Percentiles rank a stretch among this genome's conserved stretches.
These are phyloP conservation scores for Metschnikowia matae DNA, from an alignment of 805 yeast species.

Conservation along the genomic window DNA sequence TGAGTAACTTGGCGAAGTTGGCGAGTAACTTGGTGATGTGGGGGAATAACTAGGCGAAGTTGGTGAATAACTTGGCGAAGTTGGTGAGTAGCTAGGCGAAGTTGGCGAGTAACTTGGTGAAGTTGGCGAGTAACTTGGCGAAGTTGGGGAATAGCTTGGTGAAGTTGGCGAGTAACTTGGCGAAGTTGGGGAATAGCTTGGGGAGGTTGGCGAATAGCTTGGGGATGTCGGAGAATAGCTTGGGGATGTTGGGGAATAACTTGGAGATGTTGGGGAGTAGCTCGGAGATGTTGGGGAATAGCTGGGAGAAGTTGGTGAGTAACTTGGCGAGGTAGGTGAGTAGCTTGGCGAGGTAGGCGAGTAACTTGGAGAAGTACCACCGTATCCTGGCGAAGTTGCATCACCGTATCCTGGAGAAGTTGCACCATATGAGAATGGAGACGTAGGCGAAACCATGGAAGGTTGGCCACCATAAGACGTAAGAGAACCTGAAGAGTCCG, in stretches of 20 bases:
- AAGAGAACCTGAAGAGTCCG: constrained; percentile 75
- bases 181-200: constrained; percentile 74
- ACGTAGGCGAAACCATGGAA: constrained; percentile 47
- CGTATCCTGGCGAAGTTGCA: constrained; percentile 43
- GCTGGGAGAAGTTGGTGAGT: constrained; percentile 69
- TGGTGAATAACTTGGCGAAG: constrained; percentile 19
- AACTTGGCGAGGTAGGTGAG: constrained; percentile 74
- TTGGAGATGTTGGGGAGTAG: constrained; percentile 65
- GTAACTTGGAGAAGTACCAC: constrained; percentile 36
- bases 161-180: constrained; percentile 67
- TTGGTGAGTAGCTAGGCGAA: constrained; percentile 23
- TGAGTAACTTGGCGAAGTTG: constrained; percentile 27
- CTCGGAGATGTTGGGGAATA: constrained; percentile 58
- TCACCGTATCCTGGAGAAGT: constrained; percentile 53
- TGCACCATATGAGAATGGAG: constrained; percentile 52
- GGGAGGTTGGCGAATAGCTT: constrained; percentile 71
- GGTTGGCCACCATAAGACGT: constrained; percentile 81
- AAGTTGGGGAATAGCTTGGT: constrained; percentile 65
- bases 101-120: constrained; percentile 24
- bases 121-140: constrained; percentile 59
- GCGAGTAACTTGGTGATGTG: constrained; percentile 25
- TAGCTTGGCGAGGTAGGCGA: constrained; percentile 71
- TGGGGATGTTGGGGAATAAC: constrained; percentile 78
- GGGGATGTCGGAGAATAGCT: constrained; percentile 77
- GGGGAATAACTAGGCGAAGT: constrained; percentile 25